Conservation (phyloP, 2,329 filamentous ascomycete genomes). For the Calonectria henricotiae region DNA sequence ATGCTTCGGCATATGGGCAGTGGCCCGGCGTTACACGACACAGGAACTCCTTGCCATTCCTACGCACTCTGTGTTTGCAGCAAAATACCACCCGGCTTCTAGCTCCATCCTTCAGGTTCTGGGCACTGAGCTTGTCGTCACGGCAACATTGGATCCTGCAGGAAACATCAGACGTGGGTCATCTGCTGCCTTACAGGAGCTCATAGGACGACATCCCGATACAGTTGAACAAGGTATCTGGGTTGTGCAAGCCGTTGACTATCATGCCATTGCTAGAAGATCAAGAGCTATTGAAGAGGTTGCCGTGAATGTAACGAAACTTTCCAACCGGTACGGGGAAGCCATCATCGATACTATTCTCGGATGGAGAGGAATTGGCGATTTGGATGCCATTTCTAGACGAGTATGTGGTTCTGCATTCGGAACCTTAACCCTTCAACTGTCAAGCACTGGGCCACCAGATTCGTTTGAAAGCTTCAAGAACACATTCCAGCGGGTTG, state of each 20-base stretch:
- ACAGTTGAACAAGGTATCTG: conserved; percentile 86
- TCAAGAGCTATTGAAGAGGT: conserved; percentile 87
- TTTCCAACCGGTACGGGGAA: conserved; percentile 79
- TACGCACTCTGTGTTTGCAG: conserved; percentile 62
- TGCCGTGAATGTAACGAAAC: conserved; percentile 76
- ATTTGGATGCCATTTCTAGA: conserved; percentile 82
- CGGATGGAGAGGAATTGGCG: conserved; percentile 90
- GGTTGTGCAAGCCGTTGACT: conserved; percentile 92
- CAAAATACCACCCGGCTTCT: conserved; percentile 57
- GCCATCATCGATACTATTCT: conserved; percentile 81
- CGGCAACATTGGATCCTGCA: conserved; percentile 88
- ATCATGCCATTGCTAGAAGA: conserved; percentile 91
- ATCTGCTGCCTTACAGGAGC: conserved; percentile 93
- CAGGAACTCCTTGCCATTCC: conserved; percentile 80
- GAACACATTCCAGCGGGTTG: conserved; percentile 62
- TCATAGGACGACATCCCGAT: conserved; percentile 93
- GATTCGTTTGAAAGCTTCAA: conserved; percentile 52
- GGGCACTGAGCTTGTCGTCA: conserved; percentile 84
- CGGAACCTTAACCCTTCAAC: conserved; percentile 70
- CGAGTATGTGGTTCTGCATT: conserved; percentile 81
- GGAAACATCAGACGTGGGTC: conserved; percentile 95
- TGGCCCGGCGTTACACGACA: conserved; percentile 90
- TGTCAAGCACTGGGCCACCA: conserved; percentile 51
- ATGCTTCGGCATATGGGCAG: conserved; percentile 95
- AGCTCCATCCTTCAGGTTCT: conserved; percentile 81